Evolutionary conservation across 441 rosid species (phyloP), one percentile per base, ranked within the genome.

Genomic region (Melianthus villosus): DNA sequence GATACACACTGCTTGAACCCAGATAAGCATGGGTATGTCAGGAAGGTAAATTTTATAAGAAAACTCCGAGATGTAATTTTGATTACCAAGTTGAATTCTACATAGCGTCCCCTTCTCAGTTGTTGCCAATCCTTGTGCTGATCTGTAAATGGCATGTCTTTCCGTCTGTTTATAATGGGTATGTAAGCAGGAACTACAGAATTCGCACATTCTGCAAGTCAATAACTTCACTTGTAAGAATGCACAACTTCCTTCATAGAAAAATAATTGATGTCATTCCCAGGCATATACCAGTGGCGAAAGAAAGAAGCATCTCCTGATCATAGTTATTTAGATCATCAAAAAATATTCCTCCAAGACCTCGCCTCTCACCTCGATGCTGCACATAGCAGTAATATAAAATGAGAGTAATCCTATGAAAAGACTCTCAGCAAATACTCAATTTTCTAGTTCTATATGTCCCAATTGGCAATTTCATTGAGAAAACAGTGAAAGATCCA

Each of bases 1-100:
- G n/a, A n/a, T n/a, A n/a, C n/a, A n/a, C n/a, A n/a, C n/a, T n/a
- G n/a, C n/a, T n/a, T n/a, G n/a, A n/a, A n/a, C n/a, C n/a, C n/a
- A n/a, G n/a, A n/a, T n/a, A n/a, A n/a, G n/a, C n/a, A n/a, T n/a
- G n/a, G n/a, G n/a, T n/a, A n/a, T n/a, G n/a, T n/a, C n/a, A n/a
- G n/a, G n/a, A n/a, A n/a, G n/a, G n/a, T n/a, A n/a, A n/a, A n/a
- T n/a, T n/a, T n/a, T n/a, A n/a, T n/a, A n/a, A n/a, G n/a, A n/a
- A n/a, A n/a, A n/a, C n/a, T n/a, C n/a, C n/a, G n/a, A n/a, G n/a
- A n/a, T n/a, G n/a, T n/a, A n/a, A n/a, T n/a, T n/a, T n/a, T n/a
- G n/a, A n/a, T n/a, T 82, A 87, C 97, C 95, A 87, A 68, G 69
- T 83, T 87, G 60, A 83, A 87, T 62, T 87, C 95, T 3, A 87